phyloP scores from a whole-genome alignment of 2,329 filamentous ascomycete genomes.

The Paracorniculantispora psalliotae region DNA sequence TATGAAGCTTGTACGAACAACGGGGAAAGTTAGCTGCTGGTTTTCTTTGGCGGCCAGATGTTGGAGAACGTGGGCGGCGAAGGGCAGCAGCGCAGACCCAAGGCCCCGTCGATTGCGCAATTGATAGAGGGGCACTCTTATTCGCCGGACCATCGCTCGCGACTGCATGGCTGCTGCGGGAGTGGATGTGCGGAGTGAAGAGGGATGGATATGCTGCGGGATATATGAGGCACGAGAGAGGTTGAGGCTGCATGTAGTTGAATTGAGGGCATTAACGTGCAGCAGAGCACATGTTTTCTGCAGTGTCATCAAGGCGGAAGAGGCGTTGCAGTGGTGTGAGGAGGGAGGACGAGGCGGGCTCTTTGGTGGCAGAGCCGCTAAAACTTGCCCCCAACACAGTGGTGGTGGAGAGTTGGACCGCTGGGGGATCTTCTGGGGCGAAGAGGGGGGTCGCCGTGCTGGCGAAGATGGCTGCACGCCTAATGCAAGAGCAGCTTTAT shows the following conservation, averaged over 20 bases:
- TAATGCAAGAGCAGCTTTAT: neutral
- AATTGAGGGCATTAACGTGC: neutral
- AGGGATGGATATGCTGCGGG: neutral
- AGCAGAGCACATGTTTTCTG: neutral
- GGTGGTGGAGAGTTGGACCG: too few species aligned
- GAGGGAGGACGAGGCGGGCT: too few species aligned
- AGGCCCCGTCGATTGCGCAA: slow-evolving; percentile 6
- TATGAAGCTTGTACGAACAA: neutral
- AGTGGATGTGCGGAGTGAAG: neutral
- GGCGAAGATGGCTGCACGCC: neutral
- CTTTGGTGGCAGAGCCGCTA: neutral
- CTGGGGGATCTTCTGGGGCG: neutral
- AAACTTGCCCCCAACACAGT: neutral
- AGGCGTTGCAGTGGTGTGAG: too few species aligned
- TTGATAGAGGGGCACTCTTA: neutral
- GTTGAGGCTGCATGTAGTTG: neutral
- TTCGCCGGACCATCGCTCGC: neutral
- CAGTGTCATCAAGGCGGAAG: too few species aligned
- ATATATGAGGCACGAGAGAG: neutral
- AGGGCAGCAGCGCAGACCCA: neutral
- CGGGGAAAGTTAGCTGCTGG: neutral
- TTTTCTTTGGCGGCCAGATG: neutral
- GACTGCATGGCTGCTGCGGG: neutral
- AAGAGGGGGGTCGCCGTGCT: too few species aligned
- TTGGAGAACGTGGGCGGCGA: neutral